Conservation (phyloP, 768 basidiomycete genomes). For the Psilocybe subaeruginosa region DNA sequence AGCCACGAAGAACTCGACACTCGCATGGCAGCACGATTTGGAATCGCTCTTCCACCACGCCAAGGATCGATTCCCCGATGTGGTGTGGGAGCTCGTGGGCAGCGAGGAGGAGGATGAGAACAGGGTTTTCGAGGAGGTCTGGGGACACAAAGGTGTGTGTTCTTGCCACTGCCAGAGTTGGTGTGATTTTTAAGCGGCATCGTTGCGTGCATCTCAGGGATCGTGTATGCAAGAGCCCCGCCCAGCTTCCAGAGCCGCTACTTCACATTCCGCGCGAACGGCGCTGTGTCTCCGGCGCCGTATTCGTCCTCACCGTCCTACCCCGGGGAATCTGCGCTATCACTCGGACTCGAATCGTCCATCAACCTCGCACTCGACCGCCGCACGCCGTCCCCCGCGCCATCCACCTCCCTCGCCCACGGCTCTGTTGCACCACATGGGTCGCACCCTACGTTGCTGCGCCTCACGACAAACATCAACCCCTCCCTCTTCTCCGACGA, state of each 20-base stretch:
- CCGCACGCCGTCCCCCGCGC: constrained; percentile 6
- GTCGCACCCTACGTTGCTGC: constrained; percentile 48
- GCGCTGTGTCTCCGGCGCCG: constrained; percentile 6
- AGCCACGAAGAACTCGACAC: constrained; percentile 68
- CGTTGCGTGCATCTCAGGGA: neutral
- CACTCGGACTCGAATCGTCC: constrained; percentile 48
- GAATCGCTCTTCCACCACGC: constrained; percentile 75
- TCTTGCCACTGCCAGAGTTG: too few species aligned
- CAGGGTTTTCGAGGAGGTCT: constrained; percentile 62
- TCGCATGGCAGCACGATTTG: constrained; percentile 82
- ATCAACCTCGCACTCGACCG: constrained; percentile 48
- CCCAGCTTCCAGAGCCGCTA: constrained; percentile 90
- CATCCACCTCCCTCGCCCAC: neutral
- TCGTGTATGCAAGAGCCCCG: constrained; percentile 85
- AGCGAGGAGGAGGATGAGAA: constrained; percentile 52
- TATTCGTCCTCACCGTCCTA: constrained; percentile 30
- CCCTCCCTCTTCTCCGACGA: constrained; percentile 86
- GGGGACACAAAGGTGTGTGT: constrained; percentile 91
- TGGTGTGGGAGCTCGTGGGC: constrained; percentile 79
- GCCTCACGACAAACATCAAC: constrained; percentile 69
- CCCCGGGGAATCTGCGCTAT: constrained; percentile 64
- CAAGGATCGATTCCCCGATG: constrained; percentile 95
- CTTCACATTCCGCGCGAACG: constrained; percentile 58
- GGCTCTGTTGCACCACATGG: neutral
- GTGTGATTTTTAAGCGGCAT: neutral